Evolutionary conservation across 2,329 filamentous ascomycete genomes (phyloP).

Genomic region (Aspergillus awamori): DNA sequence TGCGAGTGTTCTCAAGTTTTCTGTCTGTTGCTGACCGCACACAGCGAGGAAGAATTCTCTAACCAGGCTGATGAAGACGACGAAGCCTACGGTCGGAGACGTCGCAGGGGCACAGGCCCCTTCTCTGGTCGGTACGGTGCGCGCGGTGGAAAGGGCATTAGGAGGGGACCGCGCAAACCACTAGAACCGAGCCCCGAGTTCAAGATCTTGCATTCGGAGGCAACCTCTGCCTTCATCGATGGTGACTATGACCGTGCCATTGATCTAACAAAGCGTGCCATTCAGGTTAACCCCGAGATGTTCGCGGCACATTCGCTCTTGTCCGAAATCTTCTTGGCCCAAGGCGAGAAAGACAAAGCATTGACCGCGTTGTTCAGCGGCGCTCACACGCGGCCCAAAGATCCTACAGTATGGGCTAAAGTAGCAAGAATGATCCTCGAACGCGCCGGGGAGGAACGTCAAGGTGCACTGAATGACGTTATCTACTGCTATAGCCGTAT

Average conservation of each 20-base stretch:
- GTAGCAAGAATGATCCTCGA: slow-evolving; percentile 59
- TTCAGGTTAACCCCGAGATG: slow-evolving; percentile 63
- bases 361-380: slow-evolving; percentile 60
- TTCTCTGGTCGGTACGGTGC: slow-evolving; percentile 43
- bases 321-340: slow-evolving; percentile 60
- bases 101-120: slow-evolving; percentile 34
- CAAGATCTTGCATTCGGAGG: slow-evolving; percentile 50
- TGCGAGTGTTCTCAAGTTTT: not conserved
- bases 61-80: slow-evolving; percentile 28
- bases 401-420: slow-evolving; percentile 60
- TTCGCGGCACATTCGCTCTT: slow-evolving; percentile 63
- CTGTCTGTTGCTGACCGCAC: slow-evolving; percentile 13
- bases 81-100: slow-evolving; percentile 29
- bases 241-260: slow-evolving; percentile 50
- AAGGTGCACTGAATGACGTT: slow-evolving; percentile 50
- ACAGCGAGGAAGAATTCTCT: slow-evolving; percentile 30
- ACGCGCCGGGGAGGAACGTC: slow-evolving; percentile 49
- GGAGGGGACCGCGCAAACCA: slow-evolving; percentile 49
- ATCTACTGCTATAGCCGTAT: slow-evolving; percentile 58
- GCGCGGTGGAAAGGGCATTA: slow-evolving; percentile 49
- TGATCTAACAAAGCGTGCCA: slow-evolving; percentile 50
- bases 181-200: slow-evolving; percentile 53
- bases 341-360: slow-evolving; percentile 60
- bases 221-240: slow-evolving; percentile 53
- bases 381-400: slow-evolving; percentile 58